Evolutionary conservation across 2,329 filamentous ascomycete genomes (phyloP), one percentile per base, ranked within the genome.

Genomic region (Pseudocercospora crystallina): DNA sequence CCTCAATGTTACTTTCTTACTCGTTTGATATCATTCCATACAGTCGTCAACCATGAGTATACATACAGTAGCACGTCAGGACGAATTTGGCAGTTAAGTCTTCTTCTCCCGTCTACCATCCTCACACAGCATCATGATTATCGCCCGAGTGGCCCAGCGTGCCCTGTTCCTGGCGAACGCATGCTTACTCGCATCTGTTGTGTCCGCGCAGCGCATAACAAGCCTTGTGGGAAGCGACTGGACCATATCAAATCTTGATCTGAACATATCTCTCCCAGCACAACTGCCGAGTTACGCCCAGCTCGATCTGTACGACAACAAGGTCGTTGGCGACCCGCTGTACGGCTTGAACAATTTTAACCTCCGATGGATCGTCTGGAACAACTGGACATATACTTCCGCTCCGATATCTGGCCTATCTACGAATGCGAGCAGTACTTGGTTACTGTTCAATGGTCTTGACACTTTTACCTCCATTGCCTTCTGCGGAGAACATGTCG

Each of bases 381-480:
- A 70, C 11, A 81, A 84, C 60, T 85, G 82, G 82, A 85, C 80
- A 0, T 85, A 84, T 60, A 78, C 74, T 0, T 76, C 75, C n/a
- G 68, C 65, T 7, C 68, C 69, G 0, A 66, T 84, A 2, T 37
- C 65, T 8, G 70, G 66, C 14, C 58, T 81, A 67, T 56, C 51
- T 0, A 49, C 57, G 3, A 68, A 73, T 31, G 64, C 63, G 1
- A 71, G 60, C 5, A 67, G 67, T 7, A 81, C 76, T 2, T 84
- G 76, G 71, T 73, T 85, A 1, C 69, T 83, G 0, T 85, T 85
- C 67, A 76, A 85, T 49, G 82, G 82, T 5, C 70, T 85, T 2
- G 82, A 85, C 56, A 85, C 82, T 0, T 84, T 83, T 57, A 72
- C 80, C 5, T 76, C 76, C 8, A 75, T 85, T 39, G 70, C 73